A percentile compares a stretch with the other conserved stretches of the same genome.
Conservation (phyloP, 345 rosid species). For the Acer negundo region DNA sequence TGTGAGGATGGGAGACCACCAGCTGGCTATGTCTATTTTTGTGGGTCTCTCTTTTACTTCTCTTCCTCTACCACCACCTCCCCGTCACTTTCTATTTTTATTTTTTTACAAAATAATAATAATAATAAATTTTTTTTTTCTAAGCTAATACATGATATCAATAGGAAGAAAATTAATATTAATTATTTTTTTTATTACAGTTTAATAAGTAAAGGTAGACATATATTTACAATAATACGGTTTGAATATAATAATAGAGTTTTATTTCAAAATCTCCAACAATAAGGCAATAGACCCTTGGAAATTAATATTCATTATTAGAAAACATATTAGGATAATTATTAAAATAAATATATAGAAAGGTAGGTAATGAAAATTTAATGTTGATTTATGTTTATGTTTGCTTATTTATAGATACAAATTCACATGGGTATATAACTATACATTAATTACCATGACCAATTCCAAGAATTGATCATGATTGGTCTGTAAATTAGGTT, state of each 20-base stretch:
- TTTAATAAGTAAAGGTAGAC: too few species aligned
- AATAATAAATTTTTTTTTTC: neutral
- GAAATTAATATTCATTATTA: neutral
- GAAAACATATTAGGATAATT: neutral
- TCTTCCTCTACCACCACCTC: conserved; percentile 7
- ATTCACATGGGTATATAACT: neutral
- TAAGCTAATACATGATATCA: neutral
- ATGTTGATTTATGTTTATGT: neutral
- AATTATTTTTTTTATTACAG: too few species aligned
- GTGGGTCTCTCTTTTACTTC: conserved; percentile 31
- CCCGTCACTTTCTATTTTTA: neutral
- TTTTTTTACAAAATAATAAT: neutral
- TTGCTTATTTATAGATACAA: neutral
- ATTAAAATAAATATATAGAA: neutral
- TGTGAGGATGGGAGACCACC: conserved; percentile 58
- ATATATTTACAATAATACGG: too few species aligned
- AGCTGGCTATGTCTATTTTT: conserved; percentile 48
- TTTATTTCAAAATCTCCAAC: too few species aligned
- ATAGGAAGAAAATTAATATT: neutral
- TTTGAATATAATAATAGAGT: too few species aligned
- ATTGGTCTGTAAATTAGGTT: neutral
- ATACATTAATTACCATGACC: neutral
- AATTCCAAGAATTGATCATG: neutral
- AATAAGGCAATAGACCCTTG: too few species aligned
- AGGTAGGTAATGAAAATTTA: neutral